Evolutionary conservation across 139 green algal species (phyloP).

Genomic region (Closterium sp.): DNA sequence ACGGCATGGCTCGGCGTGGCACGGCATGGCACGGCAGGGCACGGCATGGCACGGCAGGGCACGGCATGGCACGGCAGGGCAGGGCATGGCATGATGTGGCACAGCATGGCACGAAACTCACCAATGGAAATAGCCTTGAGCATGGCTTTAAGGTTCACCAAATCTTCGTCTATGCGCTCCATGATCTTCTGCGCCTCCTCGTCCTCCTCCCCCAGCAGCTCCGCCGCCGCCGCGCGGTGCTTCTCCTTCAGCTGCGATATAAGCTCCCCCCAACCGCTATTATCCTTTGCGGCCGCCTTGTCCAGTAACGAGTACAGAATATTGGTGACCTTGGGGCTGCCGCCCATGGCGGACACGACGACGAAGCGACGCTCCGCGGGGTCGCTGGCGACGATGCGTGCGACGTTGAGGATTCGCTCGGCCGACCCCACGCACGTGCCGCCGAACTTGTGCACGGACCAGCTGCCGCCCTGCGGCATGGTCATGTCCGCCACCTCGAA

Average conservation of each 20-base stretch:
- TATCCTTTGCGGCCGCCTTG: slow-evolving; percentile 67
- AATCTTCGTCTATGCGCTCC: slow-evolving; percentile 74
- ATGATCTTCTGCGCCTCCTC: slow-evolving; percentile 63
- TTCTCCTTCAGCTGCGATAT: slow-evolving; percentile 84
- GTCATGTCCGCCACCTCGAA: not conserved
- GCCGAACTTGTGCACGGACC: slow-evolving; percentile 90
- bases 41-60: too few species aligned
- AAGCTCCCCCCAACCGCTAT: slow-evolving; percentile 74
- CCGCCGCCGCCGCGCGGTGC: slow-evolving; percentile 78
- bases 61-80: too few species aligned
- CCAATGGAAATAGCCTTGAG: slow-evolving; percentile 74
- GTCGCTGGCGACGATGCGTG: slow-evolving; percentile 71
- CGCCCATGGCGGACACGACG: slow-evolving; percentile 56
- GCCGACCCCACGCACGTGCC: slow-evolving; percentile 90
- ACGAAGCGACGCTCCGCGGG: slow-evolving; percentile 44
- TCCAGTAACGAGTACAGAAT: slow-evolving; percentile 86
- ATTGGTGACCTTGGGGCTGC: slow-evolving; percentile 81
- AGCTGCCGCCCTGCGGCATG: slow-evolving; percentile 7
- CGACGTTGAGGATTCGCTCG: slow-evolving; percentile 77
- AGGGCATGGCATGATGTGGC: too few species aligned
- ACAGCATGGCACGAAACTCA: too few species aligned
- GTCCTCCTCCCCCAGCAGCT: slow-evolving; percentile 66
- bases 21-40: too few species aligned
- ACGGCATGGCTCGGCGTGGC: too few species aligned
- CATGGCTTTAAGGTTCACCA: slow-evolving; percentile 91